phyloP scores from a whole-genome alignment of 371 early-diverging fungal genomes.

The Umbelopsis sp. region DNA sequence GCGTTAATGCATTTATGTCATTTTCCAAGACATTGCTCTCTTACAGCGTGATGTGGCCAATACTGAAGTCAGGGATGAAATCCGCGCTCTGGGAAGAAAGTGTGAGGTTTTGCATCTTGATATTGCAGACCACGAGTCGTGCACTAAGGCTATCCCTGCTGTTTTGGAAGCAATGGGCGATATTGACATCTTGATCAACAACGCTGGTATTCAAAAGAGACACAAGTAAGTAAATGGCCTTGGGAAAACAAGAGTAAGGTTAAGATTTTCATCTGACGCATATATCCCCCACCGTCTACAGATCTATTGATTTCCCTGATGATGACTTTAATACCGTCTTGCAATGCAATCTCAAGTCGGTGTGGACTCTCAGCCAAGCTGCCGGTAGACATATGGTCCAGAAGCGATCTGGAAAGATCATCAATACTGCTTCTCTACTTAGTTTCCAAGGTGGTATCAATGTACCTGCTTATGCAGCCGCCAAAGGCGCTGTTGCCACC shows the following conservation, averaged over 20 bases:
- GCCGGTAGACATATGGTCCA: constrained; percentile 34
- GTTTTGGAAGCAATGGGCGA: constrained; percentile 29
- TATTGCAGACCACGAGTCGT: constrained; percentile 24
- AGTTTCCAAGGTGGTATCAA: constrained; percentile 24
- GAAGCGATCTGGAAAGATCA: constrained; percentile 32
- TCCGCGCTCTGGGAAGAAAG: constrained; percentile 29
- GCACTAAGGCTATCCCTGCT: constrained; percentile 25
- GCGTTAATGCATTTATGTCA: not conserved
- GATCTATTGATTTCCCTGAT: constrained; percentile 35
- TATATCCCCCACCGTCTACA: not conserved
- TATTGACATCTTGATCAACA: constrained; percentile 44
- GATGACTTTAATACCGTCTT: constrained; percentile 39
- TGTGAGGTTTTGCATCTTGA: constrained; percentile 35
- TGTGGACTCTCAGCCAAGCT: constrained; percentile 34
- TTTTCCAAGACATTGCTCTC: constrained; percentile 29
- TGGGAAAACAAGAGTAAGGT: no score
- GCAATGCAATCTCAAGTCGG: constrained; percentile 39
- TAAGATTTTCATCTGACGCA: not conserved
- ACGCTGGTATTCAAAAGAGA: constrained; percentile 21
- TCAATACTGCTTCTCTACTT: constrained; percentile 37
- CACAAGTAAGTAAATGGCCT: constrained; percentile 22
- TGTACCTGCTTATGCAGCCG: constrained; percentile 10
- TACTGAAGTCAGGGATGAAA: constrained; percentile 26
- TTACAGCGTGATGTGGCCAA: constrained; percentile 33
- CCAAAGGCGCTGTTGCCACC: constrained; percentile 52